phyloP scores from a whole-genome alignment of 140 eudicot genomes.

The Stevia rebaudiana region DNA sequence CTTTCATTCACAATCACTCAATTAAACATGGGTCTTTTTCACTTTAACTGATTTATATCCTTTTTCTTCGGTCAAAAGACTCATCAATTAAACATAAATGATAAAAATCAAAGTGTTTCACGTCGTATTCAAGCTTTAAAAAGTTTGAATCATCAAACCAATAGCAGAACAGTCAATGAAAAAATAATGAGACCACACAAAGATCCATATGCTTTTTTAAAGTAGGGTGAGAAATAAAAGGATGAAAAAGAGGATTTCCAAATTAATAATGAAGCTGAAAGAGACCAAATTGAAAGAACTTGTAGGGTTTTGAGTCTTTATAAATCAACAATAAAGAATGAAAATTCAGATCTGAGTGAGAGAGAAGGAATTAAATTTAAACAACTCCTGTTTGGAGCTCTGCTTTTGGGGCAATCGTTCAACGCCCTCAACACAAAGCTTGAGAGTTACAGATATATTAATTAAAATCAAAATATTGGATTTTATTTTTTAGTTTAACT shows the following conservation, averaged over 20 bases:
- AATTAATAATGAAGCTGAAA: slow-evolving; percentile 17
- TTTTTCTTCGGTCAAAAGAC: slow-evolving; percentile 46
- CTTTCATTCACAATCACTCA: slow-evolving; percentile 34
- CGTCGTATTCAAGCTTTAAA: slow-evolving; percentile 41
- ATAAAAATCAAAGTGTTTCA: slow-evolving; percentile 30
- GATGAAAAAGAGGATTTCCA: slow-evolving; percentile 17
- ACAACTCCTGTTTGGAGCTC: background rate
- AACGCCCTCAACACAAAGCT: too few relatives aligned
- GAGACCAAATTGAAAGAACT: slow-evolving; percentile 27
- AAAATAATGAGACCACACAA: slow-evolving; percentile 28
- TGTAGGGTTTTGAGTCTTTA: slow-evolving; percentile 11
- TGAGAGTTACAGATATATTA: too few relatives aligned
- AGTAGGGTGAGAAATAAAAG: slow-evolving; percentile 12
- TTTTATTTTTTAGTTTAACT: too few relatives aligned
- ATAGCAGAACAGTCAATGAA: slow-evolving; percentile 36
- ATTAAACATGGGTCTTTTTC: slow-evolving; percentile 17
- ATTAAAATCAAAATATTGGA: too few relatives aligned
- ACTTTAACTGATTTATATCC: slow-evolving; percentile 32
- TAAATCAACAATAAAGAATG: background rate
- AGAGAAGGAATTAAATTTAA: background rate
- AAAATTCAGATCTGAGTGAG: background rate
- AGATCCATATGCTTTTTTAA: slow-evolving; percentile 26
- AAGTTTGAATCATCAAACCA: slow-evolving; percentile 42
- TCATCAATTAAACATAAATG: slow-evolving; percentile 26
- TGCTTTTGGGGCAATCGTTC: slow-evolving; percentile 5